Base-by-base conservation (phyloP, 352 stramenopile species). In the Globisporangium paddicum region DNA sequence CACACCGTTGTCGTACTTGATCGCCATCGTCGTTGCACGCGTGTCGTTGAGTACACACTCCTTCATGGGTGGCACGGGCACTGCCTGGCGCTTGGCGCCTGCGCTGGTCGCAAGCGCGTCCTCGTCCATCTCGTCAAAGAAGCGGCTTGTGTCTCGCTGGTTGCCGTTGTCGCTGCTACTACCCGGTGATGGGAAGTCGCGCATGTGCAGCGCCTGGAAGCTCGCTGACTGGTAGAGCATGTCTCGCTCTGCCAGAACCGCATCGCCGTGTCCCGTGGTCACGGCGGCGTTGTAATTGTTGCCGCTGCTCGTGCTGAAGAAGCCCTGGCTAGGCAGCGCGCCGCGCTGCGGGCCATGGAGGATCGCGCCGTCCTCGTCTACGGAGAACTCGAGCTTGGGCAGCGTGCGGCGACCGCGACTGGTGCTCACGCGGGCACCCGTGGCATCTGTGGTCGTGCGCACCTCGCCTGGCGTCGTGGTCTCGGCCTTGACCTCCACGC, bases 401-500 rank as follows among this genome's bases (percentile, higher is more conserved):
- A 92, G 73, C 63, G 77, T 89, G 8, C 84, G 82, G 0, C 84
- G 82, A 23, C 75, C 75, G 50, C 82, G 72, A 0, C 73, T 78
- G 7, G 79, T 71, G 64, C 75, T 86, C 48, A 89, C 71, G 51
- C 83, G 81, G 25, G 80, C 59, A 47, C 81, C 79, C 2, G 68
- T 71, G 28, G 77, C 81, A 67, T 93, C 83, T 3, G 79, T 87
- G n/a, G 70, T 77, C 2, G 80, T 74, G n/a, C 81, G 83, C 49
- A 89, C 67, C 48, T 94, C 84, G 28, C 82, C 82, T 16, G 84
- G 84, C 26, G 82, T 90, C 55, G 82, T 94, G 16, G 84, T 94
- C 70, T 94, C 84, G 14, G 84, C 84, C 68, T 94, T 94, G n/a
- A 94, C 77, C 50, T 94, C 82, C 26, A 94, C 84, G 63, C 78